Evolutionary conservation across 495 filamentous ascomycete species (phyloP).

Genomic region (Lasiosphaeriaceae sp.): DNA sequence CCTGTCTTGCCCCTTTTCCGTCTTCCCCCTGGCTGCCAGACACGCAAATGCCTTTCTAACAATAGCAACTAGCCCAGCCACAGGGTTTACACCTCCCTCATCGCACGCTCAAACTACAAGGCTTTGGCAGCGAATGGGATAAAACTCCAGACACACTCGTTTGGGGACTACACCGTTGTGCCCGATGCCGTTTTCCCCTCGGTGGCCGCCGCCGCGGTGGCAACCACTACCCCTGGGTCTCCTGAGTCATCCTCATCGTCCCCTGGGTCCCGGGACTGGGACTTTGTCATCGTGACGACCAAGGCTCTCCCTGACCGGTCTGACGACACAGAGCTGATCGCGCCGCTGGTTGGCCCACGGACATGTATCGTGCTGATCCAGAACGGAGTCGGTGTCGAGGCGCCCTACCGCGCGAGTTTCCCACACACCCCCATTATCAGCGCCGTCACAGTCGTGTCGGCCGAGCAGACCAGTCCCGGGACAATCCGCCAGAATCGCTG

Average conservation of each 20-base stretch:
- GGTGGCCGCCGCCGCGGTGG: constrained; percentile 30
- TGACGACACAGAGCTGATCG: constrained; percentile 43
- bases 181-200: constrained; percentile 47
- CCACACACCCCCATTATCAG: constrained; percentile 53
- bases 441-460: constrained; percentile 56
- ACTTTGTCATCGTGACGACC: constrained; percentile 58
- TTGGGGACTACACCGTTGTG: constrained; percentile 49
- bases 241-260: not conserved
- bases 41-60: not conserved
- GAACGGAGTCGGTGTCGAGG: constrained; percentile 68
- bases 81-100: constrained; percentile 43
- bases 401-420: constrained; percentile 55
- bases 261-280: constrained; percentile 34
- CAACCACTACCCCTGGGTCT: constrained; percentile 12
- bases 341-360: constrained; percentile 47
- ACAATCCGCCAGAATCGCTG: constrained; percentile 56
- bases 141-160: constrained; percentile 46
- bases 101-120: constrained; percentile 54
- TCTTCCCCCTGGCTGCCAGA: no score
- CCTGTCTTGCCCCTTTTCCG: no score
- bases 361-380: constrained; percentile 60
- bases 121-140: constrained; percentile 45
- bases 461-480: constrained; percentile 47
- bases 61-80: constrained; percentile 28
- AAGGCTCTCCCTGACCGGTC: constrained; percentile 54